Conservation (phyloP, 495 filamentous ascomycete species). For the Stereocaulon alpinum region DNA sequence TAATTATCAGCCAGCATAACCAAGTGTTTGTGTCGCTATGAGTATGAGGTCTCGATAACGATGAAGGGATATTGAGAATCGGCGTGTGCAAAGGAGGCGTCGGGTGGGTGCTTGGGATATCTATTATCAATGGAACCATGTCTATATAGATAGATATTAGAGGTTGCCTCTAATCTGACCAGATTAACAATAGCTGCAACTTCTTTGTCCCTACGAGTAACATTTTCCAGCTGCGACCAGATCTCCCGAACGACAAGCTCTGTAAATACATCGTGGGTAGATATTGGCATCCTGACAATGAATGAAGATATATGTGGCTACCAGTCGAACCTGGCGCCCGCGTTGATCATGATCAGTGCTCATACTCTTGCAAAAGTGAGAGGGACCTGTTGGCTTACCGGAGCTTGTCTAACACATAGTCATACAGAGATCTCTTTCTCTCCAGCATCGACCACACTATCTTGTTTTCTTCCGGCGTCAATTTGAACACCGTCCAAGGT, state of each 20-base stretch:
- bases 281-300: neutral
- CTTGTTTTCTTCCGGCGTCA: neutral
- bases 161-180: too few relatives aligned
- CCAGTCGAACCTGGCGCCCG: conserved; percentile 1
- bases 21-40: neutral
- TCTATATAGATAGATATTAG: neutral
- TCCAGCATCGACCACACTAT: neutral
- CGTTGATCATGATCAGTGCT: neutral
- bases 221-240: too few relatives aligned
- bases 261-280: neutral
- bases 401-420: neutral
- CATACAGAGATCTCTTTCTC: conserved; percentile 1
- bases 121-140: neutral
- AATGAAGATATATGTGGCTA: neutral
- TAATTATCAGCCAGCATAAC: neutral
- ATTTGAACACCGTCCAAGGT: neutral
- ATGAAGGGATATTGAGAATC: neutral
- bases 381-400: neutral
- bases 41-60: conserved; percentile 3
- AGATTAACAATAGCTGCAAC: too few relatives aligned
- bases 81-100: neutral
- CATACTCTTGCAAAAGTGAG: neutral
- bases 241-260: neutral
- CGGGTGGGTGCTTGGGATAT: neutral
- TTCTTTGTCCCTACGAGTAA: too few relatives aligned